Conservation (phyloP, 1,139 yeast species). For the Yarrowia galli region DNA sequence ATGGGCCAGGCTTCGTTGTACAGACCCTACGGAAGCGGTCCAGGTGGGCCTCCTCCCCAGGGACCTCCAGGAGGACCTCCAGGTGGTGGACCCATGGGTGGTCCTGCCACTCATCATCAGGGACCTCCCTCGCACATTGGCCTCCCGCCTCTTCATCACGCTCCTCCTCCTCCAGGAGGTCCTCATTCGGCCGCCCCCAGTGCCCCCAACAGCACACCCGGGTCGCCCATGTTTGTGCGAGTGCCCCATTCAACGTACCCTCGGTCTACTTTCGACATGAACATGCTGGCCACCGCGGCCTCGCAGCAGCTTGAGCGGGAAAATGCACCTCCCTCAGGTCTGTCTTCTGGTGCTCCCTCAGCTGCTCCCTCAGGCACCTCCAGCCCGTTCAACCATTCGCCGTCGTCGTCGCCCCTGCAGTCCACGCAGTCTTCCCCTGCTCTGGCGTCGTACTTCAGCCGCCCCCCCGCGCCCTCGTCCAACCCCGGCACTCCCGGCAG, state of each 20-base stretch:
- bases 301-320: constrained; percentile 73
- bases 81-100: no score
- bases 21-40: constrained; percentile 1
- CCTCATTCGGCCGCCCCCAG: constrained; percentile 37
- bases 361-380: constrained; percentile 38
- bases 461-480: constrained; percentile 36
- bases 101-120: background rate
- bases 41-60: background rate
- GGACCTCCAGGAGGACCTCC: background rate
- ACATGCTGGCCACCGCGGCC: constrained; percentile 81
- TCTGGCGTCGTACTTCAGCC: constrained; percentile 62
- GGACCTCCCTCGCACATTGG: constrained; percentile 22
- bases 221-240: constrained; percentile 40
- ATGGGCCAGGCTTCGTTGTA: constrained; percentile 38
- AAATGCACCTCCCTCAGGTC: constrained; percentile 38
- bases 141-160: constrained; percentile 12
- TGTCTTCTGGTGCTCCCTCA: constrained; percentile 38
- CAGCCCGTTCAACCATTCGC: constrained; percentile 32
- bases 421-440: constrained; percentile 69
- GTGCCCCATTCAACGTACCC: constrained; percentile 44
- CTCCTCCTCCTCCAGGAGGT: constrained; percentile 13
- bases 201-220: constrained; percentile 38
- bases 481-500: constrained; percentile 35
- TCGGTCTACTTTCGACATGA: constrained; percentile 63
- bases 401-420: constrained; percentile 53